Base-by-base conservation (phyloP, 495 filamentous ascomycete genomes). In the Elaphomyces granulatus region DNA sequence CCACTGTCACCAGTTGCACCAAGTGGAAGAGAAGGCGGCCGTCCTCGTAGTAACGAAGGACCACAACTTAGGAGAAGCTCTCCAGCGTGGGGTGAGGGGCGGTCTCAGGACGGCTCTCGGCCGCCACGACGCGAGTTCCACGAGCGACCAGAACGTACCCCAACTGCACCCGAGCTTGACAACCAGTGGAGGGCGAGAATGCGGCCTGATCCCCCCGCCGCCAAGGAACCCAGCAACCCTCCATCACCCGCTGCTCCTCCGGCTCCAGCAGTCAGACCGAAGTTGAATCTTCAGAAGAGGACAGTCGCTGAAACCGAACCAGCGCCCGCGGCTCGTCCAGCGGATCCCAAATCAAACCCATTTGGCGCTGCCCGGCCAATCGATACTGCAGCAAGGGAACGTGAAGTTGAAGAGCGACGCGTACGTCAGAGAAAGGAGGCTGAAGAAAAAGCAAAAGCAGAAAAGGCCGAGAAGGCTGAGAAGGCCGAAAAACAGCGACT, bases 321-420 rank as follows among this genome's bases (percentile, higher is more conserved):
- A 9, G 44, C 67, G 9, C 56, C 77, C 12, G 41, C 68, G 8
- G 52, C 71, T 26, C 52, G 66, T 16, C 45, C 60, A 16, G 49
- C 48, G 17, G 83, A 87, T 42, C 68, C 83, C 2, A 93, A 90
- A 65, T 72, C 84, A 14, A 95, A 77, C 60, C 84, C 84, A 17
- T 98, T 98, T 58, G 90, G 90, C 54, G 86, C 82, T 40, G 87
- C 87, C 30, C 73, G 74, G 36, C 87, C 87, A 8, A 92, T 92
- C 45, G 86, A 95, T 59, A 93, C 85, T 36, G 82, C 83, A 15
- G 71, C 85, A 7, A 74, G 80, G 35, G 88, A 94, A 63, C 80
- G 75, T 40, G 81, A 93, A 58, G 75, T 96, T 20, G 88, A 87
- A 53, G 87, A 93, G 64, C 87, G 81, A 66, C 75, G 81, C 42